A percentile compares a stretch with the other conserved stretches of the same genome.
Conservation (phyloP, 2,329 filamentous ascomycete genomes). For the Botrytis byssoidea region DNA sequence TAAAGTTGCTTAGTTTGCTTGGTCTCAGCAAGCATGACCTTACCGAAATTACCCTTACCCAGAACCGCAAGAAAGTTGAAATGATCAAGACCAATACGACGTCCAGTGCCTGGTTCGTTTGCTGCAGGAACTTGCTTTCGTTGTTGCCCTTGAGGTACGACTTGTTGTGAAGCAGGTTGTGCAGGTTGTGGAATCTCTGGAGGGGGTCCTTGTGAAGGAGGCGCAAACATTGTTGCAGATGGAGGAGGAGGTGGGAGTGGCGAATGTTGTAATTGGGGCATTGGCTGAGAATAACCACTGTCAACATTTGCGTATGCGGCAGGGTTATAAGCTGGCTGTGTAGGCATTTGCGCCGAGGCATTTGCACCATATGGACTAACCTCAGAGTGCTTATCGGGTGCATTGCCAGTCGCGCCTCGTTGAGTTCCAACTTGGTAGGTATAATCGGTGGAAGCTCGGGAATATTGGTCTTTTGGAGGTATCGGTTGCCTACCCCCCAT, state of each 20-base stretch:
- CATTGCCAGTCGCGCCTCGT: conserved; percentile 29
- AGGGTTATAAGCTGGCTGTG: conserved; percentile 72
- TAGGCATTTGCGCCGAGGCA: conserved; percentile 43
- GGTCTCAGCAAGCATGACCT: conserved; percentile 98
- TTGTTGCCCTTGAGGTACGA: conserved; percentile 33
- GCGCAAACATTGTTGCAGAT: conserved; percentile 36
- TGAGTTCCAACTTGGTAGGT: conserved; percentile 23
- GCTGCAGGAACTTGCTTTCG: conserved; percentile 67
- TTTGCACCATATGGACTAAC: conserved; percentile 30
- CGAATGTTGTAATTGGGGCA: conserved; percentile 37
- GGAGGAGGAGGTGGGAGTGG: conserved; percentile 33
- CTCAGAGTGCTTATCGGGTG: conserved; percentile 32
- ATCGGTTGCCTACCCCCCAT: conserved; percentile 38
- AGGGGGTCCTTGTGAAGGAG: conserved; percentile 35
- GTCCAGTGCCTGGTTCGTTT: conserved; percentile 69
- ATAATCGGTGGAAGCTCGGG: conserved; percentile 37
- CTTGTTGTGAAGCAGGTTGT: conserved; percentile 35
- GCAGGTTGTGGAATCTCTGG: conserved; percentile 24
- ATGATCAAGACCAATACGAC: conserved; percentile 91
- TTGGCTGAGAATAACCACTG: conserved; percentile 47
- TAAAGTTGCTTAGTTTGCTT: conserved; percentile 90
- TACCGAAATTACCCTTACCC: conserved; percentile 98
- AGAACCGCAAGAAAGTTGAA: conserved; percentile 99
- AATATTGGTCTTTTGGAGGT: conserved; percentile 33
- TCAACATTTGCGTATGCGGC: conserved; percentile 68